phyloP scores from a whole-genome alignment of 2,329 filamentous ascomycete genomes.

The Diaporthe helianthi region DNA sequence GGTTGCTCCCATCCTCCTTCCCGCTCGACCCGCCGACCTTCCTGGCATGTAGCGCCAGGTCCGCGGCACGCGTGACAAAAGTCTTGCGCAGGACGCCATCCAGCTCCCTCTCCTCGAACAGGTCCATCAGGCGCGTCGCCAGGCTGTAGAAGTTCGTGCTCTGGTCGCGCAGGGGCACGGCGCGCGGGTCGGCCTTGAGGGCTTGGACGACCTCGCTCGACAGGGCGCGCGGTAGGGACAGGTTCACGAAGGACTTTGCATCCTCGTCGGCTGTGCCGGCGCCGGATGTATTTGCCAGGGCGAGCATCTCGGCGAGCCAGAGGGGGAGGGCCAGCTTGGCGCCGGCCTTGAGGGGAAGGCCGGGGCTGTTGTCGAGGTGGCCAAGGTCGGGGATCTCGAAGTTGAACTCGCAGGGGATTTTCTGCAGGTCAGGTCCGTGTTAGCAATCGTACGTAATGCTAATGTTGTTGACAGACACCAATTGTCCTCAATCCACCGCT shows the following conservation, averaged over 20 bases:
- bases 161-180: conserved; percentile 82
- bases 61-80: conserved; percentile 80
- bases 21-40: conserved; percentile 74
- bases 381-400: conserved; percentile 86
- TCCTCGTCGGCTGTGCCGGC: conserved; percentile 45
- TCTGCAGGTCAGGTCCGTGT: conserved; percentile 56
- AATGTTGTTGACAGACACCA: neutral
- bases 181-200: conserved; percentile 86
- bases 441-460: neutral
- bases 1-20: conserved; percentile 71
- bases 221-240: conserved; percentile 82
- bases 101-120: conserved; percentile 84
- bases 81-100: conserved; percentile 78
- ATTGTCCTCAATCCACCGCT: neutral
- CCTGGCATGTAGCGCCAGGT: conserved; percentile 87
- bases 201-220: conserved; percentile 84
- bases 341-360: conserved; percentile 75
- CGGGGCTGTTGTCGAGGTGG: conserved; percentile 84
- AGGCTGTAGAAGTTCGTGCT: conserved; percentile 89
- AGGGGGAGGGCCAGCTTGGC: conserved; percentile 84
- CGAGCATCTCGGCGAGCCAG: conserved; percentile 95
- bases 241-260: conserved; percentile 70
- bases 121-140: conserved; percentile 82
- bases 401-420: conserved; percentile 95
- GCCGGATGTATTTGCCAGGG: conserved; percentile 63